Evolutionary conservation across 1,284 basidiomycete genomes (phyloP), one percentile per base, ranked within the genome.

Genomic region (Athelia psychrophila): DNA sequence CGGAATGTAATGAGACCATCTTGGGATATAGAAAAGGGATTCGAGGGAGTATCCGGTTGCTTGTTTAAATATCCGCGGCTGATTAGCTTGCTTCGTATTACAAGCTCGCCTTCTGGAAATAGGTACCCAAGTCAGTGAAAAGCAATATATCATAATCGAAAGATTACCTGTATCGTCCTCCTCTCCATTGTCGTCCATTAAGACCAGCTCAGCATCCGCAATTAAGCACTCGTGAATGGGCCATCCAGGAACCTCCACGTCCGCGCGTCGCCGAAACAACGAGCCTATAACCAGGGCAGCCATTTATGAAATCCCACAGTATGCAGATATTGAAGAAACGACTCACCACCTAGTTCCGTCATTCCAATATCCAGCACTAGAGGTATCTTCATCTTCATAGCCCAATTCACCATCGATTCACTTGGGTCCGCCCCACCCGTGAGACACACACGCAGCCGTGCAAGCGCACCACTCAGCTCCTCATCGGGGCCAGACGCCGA

Each of bases 281-380:
- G 60, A 54, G 12, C 60, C 62, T 67, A 36, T 40, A 52, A 48
- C 45, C 16, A 54, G 18, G 24, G 13, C 27, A 13, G 13, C 13
- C 13, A 5, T 30, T 30, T 30, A 30, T 5, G 13, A 30, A n/a
- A n/a, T n/a, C n/a, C 27, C 27, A 5, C 6, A 30, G 5, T 30
- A 6, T 30, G 5, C 27, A 30, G 40, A 15, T 48, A 52, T 46
- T 23, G 35, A 22, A 36, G n/a, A 32, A 18, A 8, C 13, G 6
- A 52, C 47, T 44, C 51, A 67, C 68, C 67, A 35, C 66, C 67
- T 12, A 66, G 22, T 53, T 71, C 69, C 4, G 68, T 71, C 69
- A 71, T 71, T 0, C 69, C 69, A 44, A 71, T 63, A 51, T 62
- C 61, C 27, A 67, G 52, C 18, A 65, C 52, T n/a, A 70, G 42